A percentile compares a stretch with the other conserved stretches of the same genome.
These are phyloP conservation scores for Hibiscus mutabilis DNA, from an alignment of 345 rosid genomes.

Conservation along the genomic window DNA sequence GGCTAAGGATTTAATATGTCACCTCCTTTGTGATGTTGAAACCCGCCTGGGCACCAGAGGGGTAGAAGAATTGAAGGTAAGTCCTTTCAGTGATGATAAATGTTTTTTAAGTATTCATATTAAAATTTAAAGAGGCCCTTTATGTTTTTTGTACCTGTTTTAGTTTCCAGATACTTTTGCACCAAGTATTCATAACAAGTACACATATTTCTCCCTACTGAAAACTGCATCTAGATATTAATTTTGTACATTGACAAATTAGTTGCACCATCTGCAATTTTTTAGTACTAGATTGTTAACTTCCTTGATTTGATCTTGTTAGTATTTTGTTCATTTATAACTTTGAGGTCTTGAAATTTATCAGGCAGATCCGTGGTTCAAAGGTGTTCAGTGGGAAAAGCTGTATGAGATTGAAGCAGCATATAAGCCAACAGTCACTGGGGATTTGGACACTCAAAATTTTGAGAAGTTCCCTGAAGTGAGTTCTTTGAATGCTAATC, in stretches of 20 bases:
- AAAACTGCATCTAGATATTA: not conserved
- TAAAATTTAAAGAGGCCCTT: slow-evolving; percentile 6
- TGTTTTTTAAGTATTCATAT: not conserved
- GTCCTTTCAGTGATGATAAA: not conserved
- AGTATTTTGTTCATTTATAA: not conserved
- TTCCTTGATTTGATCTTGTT: slow-evolving; percentile 11
- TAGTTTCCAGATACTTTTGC: not conserved
- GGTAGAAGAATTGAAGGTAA: slow-evolving; percentile 81
- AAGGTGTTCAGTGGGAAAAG: slow-evolving; percentile 69
- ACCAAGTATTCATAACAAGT: not conserved
- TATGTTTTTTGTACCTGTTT: not conserved
- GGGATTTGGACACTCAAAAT: slow-evolving; percentile 93
- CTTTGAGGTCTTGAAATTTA: slow-evolving; percentile 16
- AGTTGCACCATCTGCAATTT: not conserved
- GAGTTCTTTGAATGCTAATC: slow-evolving; percentile 27
- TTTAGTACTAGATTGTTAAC: not conserved
- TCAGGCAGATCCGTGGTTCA: slow-evolving; percentile 85
- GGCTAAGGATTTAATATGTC: slow-evolving; percentile 81
- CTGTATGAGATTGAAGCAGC: slow-evolving; percentile 87
- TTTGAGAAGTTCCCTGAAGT: slow-evolving; percentile 97
- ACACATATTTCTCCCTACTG: not conserved
- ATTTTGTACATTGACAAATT: slow-evolving; percentile 6
- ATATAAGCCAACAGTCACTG: slow-evolving; percentile 70
- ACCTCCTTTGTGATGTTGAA: slow-evolving; percentile 89
- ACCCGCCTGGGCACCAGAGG: slow-evolving; percentile 87